Evolutionary conservation across 2,329 filamentous ascomycete genomes (phyloP), one percentile per base, ranked within the genome.

Genomic region (Phaeosphaeria sp.): DNA sequence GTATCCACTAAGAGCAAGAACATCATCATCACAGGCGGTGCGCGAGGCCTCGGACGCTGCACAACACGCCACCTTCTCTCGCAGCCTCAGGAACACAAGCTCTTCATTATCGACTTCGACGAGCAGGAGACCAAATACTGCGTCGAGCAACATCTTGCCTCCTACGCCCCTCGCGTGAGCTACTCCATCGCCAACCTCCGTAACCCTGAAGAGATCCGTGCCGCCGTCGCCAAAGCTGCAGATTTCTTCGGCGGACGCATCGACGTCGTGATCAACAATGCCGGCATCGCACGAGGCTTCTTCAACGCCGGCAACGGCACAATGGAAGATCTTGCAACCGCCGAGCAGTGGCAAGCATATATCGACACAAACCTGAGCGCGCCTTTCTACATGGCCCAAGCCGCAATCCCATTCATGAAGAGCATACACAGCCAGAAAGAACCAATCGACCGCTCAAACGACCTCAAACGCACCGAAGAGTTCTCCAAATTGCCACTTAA

Each of bases 51-150:
- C 52, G 80, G 81, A 43, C 76, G 80, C 49, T 75, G 72, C 51
- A 72, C 80, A 46, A 73, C 78, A 36, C 77, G 80, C 13, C 75
- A 78, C 54, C 76, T 82, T 22, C 74, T 78, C 23, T 60, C 67
- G 1, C 60, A 64, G 17, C 61, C 72, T 22, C 59, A 64, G 7
- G 76, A 78, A 42, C 76, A 82, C 69, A 74, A 75, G 23, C 73
- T 82, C 50, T 79, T 79, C 63, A 73, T 81, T 33, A 68, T 82
- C 48, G 80, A 82, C 56, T 72, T 78, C 56, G 76, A 73, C 6
- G 78, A 36, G 13, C 9, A 11, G 13, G 30, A 80, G 56, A 69
- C 81, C 15, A 56, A 62, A 21, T 67, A 69, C 51, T 52, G 58
- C 13, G 59, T 63, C 2, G 56, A 52, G n/a, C 59, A 67, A 20